These are phyloP conservation scores for Mycena sanguinolenta DNA, from an alignment of 768 basidiomycete species.

Conservation along the genomic window DNA sequence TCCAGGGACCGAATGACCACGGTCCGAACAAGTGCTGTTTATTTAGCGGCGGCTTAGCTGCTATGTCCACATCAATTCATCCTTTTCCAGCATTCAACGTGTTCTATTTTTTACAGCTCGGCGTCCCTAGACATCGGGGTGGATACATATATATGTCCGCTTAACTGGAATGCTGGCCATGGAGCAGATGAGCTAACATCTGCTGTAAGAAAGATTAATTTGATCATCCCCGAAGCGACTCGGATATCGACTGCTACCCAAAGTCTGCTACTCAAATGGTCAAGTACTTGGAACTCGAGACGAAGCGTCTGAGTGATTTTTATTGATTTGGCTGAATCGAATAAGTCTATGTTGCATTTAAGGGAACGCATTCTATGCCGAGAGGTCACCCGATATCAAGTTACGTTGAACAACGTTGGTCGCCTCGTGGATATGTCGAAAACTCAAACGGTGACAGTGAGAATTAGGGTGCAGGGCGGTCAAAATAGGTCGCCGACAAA, in stretches of 20 bases:
- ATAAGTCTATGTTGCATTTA: conserved; percentile 2
- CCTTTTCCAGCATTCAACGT: background rate
- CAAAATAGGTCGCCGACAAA: background rate
- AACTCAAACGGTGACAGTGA: background rate
- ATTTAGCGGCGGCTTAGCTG: conserved; percentile 4
- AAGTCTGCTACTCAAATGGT: too few relatives aligned
- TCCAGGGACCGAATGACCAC: conserved; percentile 8
- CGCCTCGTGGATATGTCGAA: conserved; percentile 9
- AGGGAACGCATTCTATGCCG: too few relatives aligned
- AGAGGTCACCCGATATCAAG: background rate
- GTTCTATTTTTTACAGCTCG: too few relatives aligned
- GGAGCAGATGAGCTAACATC: background rate
- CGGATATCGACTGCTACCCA: background rate
- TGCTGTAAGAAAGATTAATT: conserved; percentile 26
- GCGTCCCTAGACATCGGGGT: background rate
- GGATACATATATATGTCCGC: conserved; percentile 3
- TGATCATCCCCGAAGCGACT: background rate
- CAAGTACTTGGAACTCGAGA: background rate
- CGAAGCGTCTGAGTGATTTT: conserved; percentile 15
- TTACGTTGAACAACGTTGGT: conserved; percentile 21
- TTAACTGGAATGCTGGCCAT: background rate
- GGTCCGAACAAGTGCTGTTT: conserved; percentile 14
- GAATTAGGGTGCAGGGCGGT: background rate
- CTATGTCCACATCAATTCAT: conserved; percentile 7
- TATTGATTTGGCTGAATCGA: conserved; percentile 16